These are phyloP conservation scores for Neophaeococcomyces aloes DNA, from an alignment of 2,329 filamentous ascomycete genomes.

Conservation along the genomic window DNA sequence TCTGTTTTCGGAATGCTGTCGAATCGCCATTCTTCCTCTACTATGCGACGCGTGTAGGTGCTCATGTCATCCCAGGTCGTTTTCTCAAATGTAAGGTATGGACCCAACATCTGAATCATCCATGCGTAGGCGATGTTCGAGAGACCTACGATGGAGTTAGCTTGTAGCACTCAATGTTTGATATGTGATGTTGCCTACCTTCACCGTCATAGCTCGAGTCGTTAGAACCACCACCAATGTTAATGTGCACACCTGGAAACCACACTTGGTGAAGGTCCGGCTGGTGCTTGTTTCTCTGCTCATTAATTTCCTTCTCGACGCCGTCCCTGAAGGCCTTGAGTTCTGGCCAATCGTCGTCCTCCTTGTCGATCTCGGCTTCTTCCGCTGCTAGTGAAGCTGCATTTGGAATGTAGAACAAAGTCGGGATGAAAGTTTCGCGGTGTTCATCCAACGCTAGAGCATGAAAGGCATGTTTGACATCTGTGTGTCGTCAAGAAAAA, in stretches of 20 bases:
- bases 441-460: conserved; percentile 30
- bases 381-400: too few species aligned
- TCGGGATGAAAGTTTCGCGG: conserved; percentile 38
- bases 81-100: conserved; percentile 2
- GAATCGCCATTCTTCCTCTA: not conserved
- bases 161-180: too few species aligned
- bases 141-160: not conserved
- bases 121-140: conserved; percentile 1
- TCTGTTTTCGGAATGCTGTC: too few species aligned
- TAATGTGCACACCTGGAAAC: conserved; percentile 46
- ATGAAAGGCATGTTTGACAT: conserved; percentile 30
- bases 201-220: conserved; percentile 23
- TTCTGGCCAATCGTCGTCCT: not conserved
- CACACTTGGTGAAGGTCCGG: conserved; percentile 40
- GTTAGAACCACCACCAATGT: conserved; percentile 40
- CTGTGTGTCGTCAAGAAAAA: conserved; percentile 15
- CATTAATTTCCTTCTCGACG: not conserved
- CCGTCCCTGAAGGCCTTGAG: not conserved
- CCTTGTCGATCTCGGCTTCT: not conserved
- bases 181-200: not conserved
- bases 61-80: not conserved
- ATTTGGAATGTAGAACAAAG: conserved; percentile 40
- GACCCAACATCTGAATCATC: conserved; percentile 5
- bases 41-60: not conserved
- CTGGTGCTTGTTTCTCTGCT: conserved; percentile 8